Conservation (phyloP, 257 asterid genomes). For the Lantana camara region DNA sequence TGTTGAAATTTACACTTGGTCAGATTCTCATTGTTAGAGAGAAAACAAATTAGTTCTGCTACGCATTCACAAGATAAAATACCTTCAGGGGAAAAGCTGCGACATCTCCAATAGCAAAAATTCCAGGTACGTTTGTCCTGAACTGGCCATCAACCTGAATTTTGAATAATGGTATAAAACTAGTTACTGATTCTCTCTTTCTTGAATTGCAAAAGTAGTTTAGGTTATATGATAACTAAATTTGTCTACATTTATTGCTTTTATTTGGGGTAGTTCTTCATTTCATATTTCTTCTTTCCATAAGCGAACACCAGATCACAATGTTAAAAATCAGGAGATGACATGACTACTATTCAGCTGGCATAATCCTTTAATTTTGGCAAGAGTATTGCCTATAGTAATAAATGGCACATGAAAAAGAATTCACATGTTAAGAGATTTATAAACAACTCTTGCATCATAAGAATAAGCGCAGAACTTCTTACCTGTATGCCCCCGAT, state of each 20-base stretch:
- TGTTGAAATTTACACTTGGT: slow-evolving; percentile 31
- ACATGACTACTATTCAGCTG: background rate
- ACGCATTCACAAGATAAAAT: slow-evolving; percentile 22
- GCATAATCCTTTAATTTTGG: slow-evolving; percentile 10
- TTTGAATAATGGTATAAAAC: slow-evolving; percentile 22
- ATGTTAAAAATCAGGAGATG: slow-evolving; percentile 3
- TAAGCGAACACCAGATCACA: background rate
- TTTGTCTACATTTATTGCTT: slow-evolving; percentile 3
- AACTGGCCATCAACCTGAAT: slow-evolving; percentile 92
- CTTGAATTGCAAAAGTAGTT: background rate
- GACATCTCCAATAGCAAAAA: slow-evolving; percentile 93
- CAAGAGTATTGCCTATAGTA: background rate
- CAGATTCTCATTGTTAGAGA: slow-evolving; percentile 19
- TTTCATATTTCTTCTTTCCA: slow-evolving; percentile 1
- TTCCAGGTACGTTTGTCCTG: slow-evolving; percentile 80
- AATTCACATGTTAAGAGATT: background rate
- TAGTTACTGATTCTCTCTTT: background rate
- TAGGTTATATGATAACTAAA: background rate
- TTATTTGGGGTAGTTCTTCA: background rate
- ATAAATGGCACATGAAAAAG: background rate
- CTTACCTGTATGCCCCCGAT: slow-evolving; percentile 92
- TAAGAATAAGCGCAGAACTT: slow-evolving; percentile 2
- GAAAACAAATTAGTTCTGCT: background rate
- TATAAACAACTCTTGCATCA: too few species aligned
- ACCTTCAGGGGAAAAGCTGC: slow-evolving; percentile 98